These are phyloP conservation scores for Thalia dealbata DNA, from an alignment of 176 grass and related monocot genomes.

Conservation along the genomic window DNA sequence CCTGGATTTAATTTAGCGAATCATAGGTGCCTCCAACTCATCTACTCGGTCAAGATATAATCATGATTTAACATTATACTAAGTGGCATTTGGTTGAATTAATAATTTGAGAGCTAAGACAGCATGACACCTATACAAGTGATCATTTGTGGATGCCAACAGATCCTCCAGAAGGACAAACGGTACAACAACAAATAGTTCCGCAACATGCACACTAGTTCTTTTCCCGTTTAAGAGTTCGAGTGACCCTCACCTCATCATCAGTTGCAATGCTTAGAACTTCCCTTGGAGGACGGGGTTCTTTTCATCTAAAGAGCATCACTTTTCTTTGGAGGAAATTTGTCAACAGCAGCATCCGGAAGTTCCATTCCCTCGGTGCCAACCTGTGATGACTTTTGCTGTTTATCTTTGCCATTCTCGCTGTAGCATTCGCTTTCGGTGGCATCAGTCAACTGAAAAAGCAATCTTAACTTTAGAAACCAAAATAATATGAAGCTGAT, in stretches of 20 bases:
- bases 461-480: background rate
- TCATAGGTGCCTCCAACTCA: too few species aligned
- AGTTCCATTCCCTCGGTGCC: background rate
- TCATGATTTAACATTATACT: too few species aligned
- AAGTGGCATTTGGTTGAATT: background rate
- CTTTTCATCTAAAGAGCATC: background rate
- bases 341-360: background rate
- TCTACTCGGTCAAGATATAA: too few species aligned
- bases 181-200: background rate
- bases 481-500: background rate
- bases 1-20: too few species aligned
- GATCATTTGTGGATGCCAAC: background rate
- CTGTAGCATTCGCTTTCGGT: background rate
- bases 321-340: background rate
- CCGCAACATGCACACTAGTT: background rate
- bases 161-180: background rate
- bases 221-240: background rate
- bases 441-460: slow-evolving; percentile 5
- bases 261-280: background rate
- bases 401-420: background rate
- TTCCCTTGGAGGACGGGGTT: background rate
- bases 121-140: background rate
- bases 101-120: background rate
- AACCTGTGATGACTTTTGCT: background rate
- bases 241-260: background rate